Evolutionary conservation across 371 early-diverging fungal genomes (phyloP), one percentile per base, ranked within the genome.

Genomic region (Mucor mucedo): DNA sequence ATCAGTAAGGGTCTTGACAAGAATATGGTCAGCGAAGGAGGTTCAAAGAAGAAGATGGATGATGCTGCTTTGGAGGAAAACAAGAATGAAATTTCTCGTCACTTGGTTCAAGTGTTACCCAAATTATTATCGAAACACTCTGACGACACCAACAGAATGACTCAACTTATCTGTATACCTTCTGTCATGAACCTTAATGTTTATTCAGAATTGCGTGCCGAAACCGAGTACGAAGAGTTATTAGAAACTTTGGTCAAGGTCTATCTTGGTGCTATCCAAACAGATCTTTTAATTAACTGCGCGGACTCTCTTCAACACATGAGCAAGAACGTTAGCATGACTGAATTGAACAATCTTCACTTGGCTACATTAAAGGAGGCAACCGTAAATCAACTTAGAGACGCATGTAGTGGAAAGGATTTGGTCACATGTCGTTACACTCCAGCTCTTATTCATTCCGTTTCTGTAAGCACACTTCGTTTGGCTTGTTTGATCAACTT

Each of bases 51-150:
- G 10, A 49, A 59, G 64, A 21, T 65, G 38, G 75, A 77, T 35
- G 68, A 73, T 16, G 30, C 44, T 0, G 57, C 60, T 14, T 58
- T 69, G 57, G 73, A 71, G 13, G 71, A 70, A 39, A 60, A 48
- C 47, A 72, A 70, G 28, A 75, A 76, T 16, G 83, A 87, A 54
- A 68, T 89, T 11, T 85, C 84, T 21, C 80, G 87, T 7, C 73
- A 80, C 48, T 66, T 91, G 42, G 83, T 87, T 11, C 74, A 76
- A 54, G 61, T 72, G 2, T 48, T 92, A 14, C 87, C 91, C 2
- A 80, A 79, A 41, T 73, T 92, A n/a, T 64, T 93, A 38, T 70
- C 81, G n/a, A 90, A 89, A 65, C 87, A 91, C 58, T 77, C 78
- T 2, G 82, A 79, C 42, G 91, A 90, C 45, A 71, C 79, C 27